Conservation (phyloP, 768 basidiomycete species). For the Naematelia encephala region DNA sequence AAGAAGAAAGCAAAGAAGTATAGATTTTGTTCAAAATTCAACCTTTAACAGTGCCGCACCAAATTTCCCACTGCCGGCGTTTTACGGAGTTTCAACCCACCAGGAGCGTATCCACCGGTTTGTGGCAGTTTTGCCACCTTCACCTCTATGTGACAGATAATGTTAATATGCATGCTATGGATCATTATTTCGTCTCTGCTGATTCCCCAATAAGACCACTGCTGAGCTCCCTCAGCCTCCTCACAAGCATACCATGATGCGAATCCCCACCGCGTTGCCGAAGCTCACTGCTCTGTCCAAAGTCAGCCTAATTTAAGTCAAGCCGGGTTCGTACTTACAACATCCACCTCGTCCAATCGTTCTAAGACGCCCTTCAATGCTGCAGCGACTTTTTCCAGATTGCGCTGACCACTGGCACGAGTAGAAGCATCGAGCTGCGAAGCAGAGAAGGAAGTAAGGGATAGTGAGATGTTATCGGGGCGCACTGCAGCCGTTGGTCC, state of each 20-base stretch:
- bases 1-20: conserved; percentile 10
- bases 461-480: conserved; percentile 33
- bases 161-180: neutral
- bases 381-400: conserved; percentile 20
- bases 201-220: conserved; percentile 15
- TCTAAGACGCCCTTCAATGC: conserved; percentile 29
- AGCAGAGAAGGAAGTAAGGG: conserved; percentile 17
- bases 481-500: conserved; percentile 24
- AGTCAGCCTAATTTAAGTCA: neutral
- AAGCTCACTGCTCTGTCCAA: neutral
- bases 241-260: conserved; percentile 26
- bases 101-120: no score
- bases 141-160: no score
- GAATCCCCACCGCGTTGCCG: conserved; percentile 8
- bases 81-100: neutral
- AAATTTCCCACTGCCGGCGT: neutral
- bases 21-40: neutral
- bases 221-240: conserved; percentile 22
- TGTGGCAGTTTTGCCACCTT: neutral
- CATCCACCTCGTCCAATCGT: conserved; percentile 32
- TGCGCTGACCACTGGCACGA: neutral
- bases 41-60: no score
- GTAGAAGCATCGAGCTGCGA: conserved; percentile 11
- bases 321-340: conserved; percentile 24
- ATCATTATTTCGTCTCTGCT: neutral